phyloP scores from a whole-genome alignment of 2,329 filamentous ascomycete genomes.

The Orbilia brochopaga region DNA sequence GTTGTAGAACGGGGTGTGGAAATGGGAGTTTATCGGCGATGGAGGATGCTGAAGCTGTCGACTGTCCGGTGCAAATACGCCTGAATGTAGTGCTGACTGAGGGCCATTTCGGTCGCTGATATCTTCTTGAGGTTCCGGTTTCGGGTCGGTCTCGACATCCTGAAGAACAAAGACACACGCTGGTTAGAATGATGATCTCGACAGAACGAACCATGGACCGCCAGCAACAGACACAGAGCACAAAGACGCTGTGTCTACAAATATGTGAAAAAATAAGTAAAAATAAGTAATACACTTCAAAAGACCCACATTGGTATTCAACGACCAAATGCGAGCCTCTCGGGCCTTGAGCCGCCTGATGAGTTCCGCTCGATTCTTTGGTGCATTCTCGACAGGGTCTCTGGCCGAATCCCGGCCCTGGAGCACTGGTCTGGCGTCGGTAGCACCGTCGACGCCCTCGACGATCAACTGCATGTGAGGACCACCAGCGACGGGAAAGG shows the following conservation, averaged over 20 bases:
- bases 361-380: constrained; percentile 71
- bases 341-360: constrained; percentile 83
- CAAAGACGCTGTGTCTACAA: constrained; percentile 48
- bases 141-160: constrained; percentile 53
- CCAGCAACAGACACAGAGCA: constrained; percentile 26
- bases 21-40: constrained; percentile 59
- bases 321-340: constrained; percentile 76
- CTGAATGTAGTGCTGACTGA: constrained; percentile 74
- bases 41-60: constrained; percentile 55
- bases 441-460: constrained; percentile 23
- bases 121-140: constrained; percentile 55
- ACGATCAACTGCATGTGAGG: constrained; percentile 36
- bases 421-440: constrained; percentile 31
- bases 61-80: constrained; percentile 67
- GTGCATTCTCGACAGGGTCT: constrained; percentile 27
- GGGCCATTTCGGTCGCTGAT: constrained; percentile 68
- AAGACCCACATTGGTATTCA: constrained; percentile 65
- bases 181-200: not conserved
- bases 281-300: constrained; percentile 42
- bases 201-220: not conserved
- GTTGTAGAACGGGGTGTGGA: constrained; percentile 55
- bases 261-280: constrained; percentile 12
- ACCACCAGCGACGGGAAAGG: constrained; percentile 22
- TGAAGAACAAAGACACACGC: constrained; percentile 53
- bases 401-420: constrained; percentile 14